Base-by-base conservation (phyloP, 2,329 filamentous ascomycete genomes). In the Colletotrichum shisoi region DNA sequence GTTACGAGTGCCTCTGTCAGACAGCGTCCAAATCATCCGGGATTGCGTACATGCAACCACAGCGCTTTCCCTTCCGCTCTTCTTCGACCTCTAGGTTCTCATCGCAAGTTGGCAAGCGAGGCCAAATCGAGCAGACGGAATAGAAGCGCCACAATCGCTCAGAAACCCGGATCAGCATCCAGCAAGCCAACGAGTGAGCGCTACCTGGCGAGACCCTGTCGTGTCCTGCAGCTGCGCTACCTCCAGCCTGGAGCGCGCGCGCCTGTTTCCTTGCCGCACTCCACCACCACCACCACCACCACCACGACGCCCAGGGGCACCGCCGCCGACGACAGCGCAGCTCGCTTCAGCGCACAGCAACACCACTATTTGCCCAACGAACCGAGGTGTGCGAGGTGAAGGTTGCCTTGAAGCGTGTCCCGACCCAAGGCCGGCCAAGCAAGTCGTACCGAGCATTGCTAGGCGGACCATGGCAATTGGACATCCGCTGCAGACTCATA, bases 401-500 rank as follows among this genome's bases (percentile, higher is more conserved):
- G 54, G 37, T n/a, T 24, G 45, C 45, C 48, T 37, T 51, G 45
- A 13, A 42, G 27, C 45, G 21, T 13, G 31, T 27, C 39, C 37
- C 37, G 21, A n/a, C 17, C 48, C 13, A 21, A 58, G 39, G 21
- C 19, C 60, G 39, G 21, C 19, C 60, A 19, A 24, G 46, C 64
- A 19, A 24, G 46, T 59, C 31, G 48, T 31, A 31, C 27, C 27
- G 27, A 34, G 24, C 37, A 37, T 48, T 45, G 56, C 42, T 40
- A 42, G 40, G 45, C 40, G 49, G 48, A 27, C 54, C 54, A 54
- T 53, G 61, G 59, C 27, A 49, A 49, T 67, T 59, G 64, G 64
- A 58, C 49, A 49, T 48, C 24, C 54, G 48, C 54, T 64, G 64
- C 34, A 64, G 54, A 54, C 40, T 52, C 42, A 59, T 49, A 64